A percentile compares a stretch with the other conserved stretches of the same genome.
Evolutionary conservation across 805 yeast genomes (phyloP).

Genomic region (Hanseniaspora vineae): DNA sequence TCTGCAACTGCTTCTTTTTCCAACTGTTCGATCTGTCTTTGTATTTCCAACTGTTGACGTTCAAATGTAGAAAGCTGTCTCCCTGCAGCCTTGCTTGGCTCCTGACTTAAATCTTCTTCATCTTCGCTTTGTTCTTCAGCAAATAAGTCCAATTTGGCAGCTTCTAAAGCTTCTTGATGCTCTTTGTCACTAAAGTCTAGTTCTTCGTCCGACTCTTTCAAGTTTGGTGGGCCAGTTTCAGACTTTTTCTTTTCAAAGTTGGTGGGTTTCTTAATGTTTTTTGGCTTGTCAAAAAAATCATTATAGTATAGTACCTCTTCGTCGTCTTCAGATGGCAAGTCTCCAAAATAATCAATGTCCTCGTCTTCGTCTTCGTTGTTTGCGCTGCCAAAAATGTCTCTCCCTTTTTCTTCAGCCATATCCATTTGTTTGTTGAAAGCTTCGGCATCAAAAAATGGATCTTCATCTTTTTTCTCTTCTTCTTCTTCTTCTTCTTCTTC

Average conservation of each 20-base stretch:
- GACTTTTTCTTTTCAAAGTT: conserved; percentile 6
- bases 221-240: too few species aligned
- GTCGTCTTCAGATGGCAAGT: conserved; percentile 39
- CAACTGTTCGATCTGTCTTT: conserved; percentile 60
- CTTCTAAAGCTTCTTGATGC: conserved; percentile 44
- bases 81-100: conserved; percentile 10
- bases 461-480: conserved; percentile 15
- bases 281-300: conserved; percentile 47
- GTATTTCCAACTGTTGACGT: conserved; percentile 65
- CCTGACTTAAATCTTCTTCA: conserved; percentile 10
- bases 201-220: conserved; percentile 20
- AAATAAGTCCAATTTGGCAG: conserved; percentile 51
- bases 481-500: conserved; percentile 14
- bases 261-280: conserved; percentile 1
- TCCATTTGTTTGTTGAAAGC: conserved; percentile 12
- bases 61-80: conserved; percentile 56
- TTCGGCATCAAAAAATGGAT: conserved; percentile 16
- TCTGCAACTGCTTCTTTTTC: conserved; percentile 84
- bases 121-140: conserved; percentile 28
- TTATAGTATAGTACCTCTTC: conserved; percentile 47
- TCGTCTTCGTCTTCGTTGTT: conserved; percentile 23
- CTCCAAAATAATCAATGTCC: conserved; percentile 35
- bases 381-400: conserved; percentile 10
- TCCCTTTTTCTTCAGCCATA: conserved; percentile 19
- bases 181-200: conserved; percentile 46